Percentiles rank a stretch among this genome's conserved stretches.
These are phyloP conservation scores for Ephemerocybe angulata DNA, from an alignment of 768 basidiomycete species.

Conservation along the genomic window DNA sequence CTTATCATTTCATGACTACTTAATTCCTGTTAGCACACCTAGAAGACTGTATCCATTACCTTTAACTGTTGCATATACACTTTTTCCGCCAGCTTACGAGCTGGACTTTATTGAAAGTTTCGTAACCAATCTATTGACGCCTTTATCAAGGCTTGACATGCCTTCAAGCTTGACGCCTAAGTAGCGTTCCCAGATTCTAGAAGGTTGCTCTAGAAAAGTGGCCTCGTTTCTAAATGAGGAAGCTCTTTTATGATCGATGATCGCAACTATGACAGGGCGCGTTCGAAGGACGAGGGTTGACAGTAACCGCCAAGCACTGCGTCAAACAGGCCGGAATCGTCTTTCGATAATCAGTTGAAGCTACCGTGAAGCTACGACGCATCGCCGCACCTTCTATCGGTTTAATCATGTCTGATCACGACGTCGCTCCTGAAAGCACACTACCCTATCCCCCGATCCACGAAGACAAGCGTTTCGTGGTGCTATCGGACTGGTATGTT, in stretches of 20 bases:
- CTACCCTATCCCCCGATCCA: conserved; percentile 81
- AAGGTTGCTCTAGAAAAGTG: no score
- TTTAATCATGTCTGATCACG: not conserved
- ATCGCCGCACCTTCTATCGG: not conserved
- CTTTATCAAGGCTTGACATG: no score
- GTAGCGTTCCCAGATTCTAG: no score
- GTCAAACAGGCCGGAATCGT: no score
- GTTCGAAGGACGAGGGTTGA: not conserved
- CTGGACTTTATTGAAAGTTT: not conserved
- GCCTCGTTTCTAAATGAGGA: not conserved
- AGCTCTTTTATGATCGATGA: conserved; percentile 1
- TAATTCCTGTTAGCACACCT: not conserved
- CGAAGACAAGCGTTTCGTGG: conserved; percentile 77
- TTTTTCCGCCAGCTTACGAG: not conserved
- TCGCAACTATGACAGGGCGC: not conserved
- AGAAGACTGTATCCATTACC: not conserved
- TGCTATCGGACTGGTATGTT: conserved; percentile 86
- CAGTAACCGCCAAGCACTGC: conserved; percentile 6
- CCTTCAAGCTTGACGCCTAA: no score
- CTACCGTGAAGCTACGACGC: not conserved
- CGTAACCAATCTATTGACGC: no score
- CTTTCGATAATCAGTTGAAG: no score
- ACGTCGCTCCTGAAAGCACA: conserved; percentile 51
- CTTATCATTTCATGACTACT: not conserved
- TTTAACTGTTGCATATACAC: not conserved